A percentile compares a stretch with the other conserved stretches of the same genome.
These are phyloP conservation scores for Gastrolobium villosum DNA, from an alignment of 306 rosid genomes.

Conservation along the genomic window DNA sequence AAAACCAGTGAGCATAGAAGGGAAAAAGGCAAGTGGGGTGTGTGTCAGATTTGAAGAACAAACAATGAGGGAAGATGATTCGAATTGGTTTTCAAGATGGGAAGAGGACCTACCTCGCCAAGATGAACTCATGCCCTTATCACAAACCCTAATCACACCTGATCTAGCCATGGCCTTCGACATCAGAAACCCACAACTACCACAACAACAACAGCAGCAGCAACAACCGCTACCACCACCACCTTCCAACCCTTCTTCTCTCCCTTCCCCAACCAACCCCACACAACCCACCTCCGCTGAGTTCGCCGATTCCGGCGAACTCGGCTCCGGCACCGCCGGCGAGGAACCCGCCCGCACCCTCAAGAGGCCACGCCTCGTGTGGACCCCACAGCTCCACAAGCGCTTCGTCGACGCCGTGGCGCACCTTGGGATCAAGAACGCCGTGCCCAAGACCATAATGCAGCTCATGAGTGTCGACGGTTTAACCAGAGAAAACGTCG, in stretches of 20 bases:
- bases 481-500: slow-evolving; percentile 94
- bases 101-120: slow-evolving; percentile 87
- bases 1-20: neutral
- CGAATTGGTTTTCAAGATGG: slow-evolving; percentile 92
- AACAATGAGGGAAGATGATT: slow-evolving; percentile 88
- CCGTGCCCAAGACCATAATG: slow-evolving; percentile 99
- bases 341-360: slow-evolving; percentile 98
- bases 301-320: slow-evolving; percentile 83
- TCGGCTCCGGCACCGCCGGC: slow-evolving; percentile 83
- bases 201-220: slow-evolving; percentile 49
- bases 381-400: slow-evolving; percentile 99
- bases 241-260: slow-evolving; percentile 54
- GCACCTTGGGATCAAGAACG: slow-evolving; percentile 93
- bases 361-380: slow-evolving; percentile 91
- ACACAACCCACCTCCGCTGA: slow-evolving; percentile 79
- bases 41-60: slow-evolving; percentile 38
- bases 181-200: slow-evolving; percentile 63
- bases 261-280: slow-evolving; percentile 54
- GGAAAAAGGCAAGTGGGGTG: slow-evolving; percentile 42
- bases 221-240: slow-evolving; percentile 52
- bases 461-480: slow-evolving; percentile 99
- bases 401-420: slow-evolving; percentile 96
- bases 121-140: slow-evolving; percentile 85
- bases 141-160: slow-evolving; percentile 96
- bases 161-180: slow-evolving; percentile 96